Conservation (phyloP, 306 rosid genomes). For the Quercus dentata region DNA sequence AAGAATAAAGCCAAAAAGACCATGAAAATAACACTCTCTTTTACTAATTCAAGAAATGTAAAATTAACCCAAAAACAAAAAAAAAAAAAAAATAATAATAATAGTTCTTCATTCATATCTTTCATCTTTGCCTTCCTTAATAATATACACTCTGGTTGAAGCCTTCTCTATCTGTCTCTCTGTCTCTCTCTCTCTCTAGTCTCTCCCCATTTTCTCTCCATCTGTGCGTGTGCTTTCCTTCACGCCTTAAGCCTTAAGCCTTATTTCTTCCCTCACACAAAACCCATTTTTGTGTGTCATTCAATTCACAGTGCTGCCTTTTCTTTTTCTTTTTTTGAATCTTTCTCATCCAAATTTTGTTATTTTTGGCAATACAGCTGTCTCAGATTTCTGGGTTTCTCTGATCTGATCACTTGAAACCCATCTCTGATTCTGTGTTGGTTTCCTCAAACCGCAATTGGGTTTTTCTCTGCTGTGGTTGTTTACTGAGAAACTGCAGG, state of each 20-base stretch:
- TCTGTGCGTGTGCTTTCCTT: constrained; percentile 14
- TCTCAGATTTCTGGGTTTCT: constrained; percentile 16
- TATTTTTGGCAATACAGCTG: constrained; percentile 9
- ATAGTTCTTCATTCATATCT: neutral
- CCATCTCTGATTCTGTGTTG: neutral
- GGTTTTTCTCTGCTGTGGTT: constrained; percentile 21
- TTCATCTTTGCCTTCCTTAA: constrained; percentile 4
- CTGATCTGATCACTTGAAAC: constrained; percentile 21
- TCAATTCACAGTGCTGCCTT: constrained; percentile 14
- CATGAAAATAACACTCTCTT: neutral
- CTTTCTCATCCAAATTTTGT: constrained; percentile 25
- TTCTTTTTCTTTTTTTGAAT: constrained; percentile 18
- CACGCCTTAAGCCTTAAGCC: constrained; percentile 12
- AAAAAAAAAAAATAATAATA: neutral
- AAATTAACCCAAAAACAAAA: neutral
- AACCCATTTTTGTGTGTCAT: constrained; percentile 26
- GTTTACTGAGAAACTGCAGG: constrained; percentile 18
- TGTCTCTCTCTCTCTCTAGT: neutral
- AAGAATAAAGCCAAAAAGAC: too few species aligned
- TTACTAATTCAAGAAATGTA: neutral
- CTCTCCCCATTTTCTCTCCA: neutral
- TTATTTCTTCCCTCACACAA: constrained; percentile 43
- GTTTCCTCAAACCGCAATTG: neutral
- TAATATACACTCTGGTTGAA: constrained; percentile 21
- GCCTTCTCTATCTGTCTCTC: neutral